phyloP scores from a whole-genome alignment of 441 rosid species.

The Pelargonium citronellum region DNA sequence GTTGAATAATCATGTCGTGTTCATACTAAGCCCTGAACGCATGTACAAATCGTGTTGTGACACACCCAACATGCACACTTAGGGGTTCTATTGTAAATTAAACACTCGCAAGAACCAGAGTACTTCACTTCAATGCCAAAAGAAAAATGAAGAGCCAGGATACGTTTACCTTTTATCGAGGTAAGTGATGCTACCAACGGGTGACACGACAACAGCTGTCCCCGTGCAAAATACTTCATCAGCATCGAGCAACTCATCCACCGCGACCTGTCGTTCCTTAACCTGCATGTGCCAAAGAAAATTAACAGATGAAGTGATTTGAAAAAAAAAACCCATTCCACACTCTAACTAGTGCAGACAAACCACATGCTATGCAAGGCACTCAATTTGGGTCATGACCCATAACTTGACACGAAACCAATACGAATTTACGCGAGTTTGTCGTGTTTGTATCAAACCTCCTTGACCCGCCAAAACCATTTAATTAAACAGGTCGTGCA shows the following conservation, averaged over 20 bases:
- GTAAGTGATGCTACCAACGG: constrained; percentile 87
- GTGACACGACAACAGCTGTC: constrained; percentile 91
- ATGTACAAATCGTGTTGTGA: too few relatives aligned
- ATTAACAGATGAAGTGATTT: not conserved
- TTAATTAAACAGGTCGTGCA: too few relatives aligned
- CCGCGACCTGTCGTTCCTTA: constrained; percentile 59
- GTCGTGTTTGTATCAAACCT: too few relatives aligned
- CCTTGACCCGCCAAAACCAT: too few relatives aligned
- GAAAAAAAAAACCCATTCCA: not conserved
- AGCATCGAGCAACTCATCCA: constrained; percentile 80
- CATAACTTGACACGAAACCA: too few relatives aligned
- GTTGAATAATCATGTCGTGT: too few relatives aligned
- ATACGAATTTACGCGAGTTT: too few relatives aligned
- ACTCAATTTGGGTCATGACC: too few relatives aligned
- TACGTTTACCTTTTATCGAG: constrained; percentile 55
- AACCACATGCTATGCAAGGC: too few relatives aligned
- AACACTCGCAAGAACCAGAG: not conserved
- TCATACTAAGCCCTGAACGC: too few relatives aligned
- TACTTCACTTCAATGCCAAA: not conserved
- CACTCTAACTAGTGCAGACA: not conserved
- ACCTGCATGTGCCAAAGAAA: constrained; percentile 38
- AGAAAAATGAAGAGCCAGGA: not conserved
- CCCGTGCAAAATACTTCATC: constrained; percentile 96
- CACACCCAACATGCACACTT: too few relatives aligned
- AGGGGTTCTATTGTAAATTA: too few relatives aligned